Conservation (phyloP, 169 alveolate species). For the Theileria annulata region DNA sequence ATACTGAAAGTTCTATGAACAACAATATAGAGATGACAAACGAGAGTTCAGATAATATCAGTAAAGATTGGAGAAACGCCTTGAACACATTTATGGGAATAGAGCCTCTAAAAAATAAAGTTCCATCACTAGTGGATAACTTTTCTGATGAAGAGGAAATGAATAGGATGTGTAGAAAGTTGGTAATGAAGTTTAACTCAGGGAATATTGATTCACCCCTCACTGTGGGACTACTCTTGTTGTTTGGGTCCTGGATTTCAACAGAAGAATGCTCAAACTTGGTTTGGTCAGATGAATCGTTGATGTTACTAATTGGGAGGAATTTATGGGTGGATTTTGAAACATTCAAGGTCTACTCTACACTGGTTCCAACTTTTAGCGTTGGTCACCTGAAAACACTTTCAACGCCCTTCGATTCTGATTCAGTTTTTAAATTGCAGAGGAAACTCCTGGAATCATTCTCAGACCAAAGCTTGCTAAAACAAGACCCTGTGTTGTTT, state of each 20-base stretch:
- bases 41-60: background rate
- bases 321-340: conserved; percentile 31
- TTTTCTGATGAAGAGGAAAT: conserved; percentile 4
- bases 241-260: conserved; percentile 35
- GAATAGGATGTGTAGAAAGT: background rate
- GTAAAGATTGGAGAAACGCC: background rate
- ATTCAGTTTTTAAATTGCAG: conserved; percentile 22
- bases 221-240: conserved; percentile 48
- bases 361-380: conserved; percentile 10
- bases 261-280: conserved; percentile 44
- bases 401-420: conserved; percentile 24
- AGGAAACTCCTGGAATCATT: conserved; percentile 28
- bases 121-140: background rate
- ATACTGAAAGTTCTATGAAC: background rate
- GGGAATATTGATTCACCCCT: conserved; percentile 46
- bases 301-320: conserved; percentile 55
- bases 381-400: conserved; percentile 31
- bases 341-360: conserved; percentile 27
- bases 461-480: conserved; percentile 3
- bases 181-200: conserved; percentile 31
- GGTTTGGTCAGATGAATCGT: conserved; percentile 47
- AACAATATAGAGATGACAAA: background rate
- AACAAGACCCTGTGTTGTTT: conserved; percentile 31
- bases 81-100: background rate
- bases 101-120: background rate